Percentiles rank a stretch among this genome's conserved stretches.
Evolutionary conservation across 139 green algal species (phyloP).

Genomic region (Astrephomene gubernaculifera): DNA sequence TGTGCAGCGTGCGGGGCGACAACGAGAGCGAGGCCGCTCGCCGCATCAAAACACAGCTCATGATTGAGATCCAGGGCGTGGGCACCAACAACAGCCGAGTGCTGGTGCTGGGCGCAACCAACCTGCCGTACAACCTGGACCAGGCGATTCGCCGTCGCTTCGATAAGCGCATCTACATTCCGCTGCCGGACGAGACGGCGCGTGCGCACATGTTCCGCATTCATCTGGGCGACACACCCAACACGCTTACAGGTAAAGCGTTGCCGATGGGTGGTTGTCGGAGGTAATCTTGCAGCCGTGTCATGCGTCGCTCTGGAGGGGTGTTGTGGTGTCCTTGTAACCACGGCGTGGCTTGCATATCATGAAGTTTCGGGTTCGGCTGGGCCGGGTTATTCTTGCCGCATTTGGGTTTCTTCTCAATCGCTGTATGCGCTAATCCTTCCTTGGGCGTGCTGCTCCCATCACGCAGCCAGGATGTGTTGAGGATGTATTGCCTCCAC

Average conservation of each 20-base stretch:
- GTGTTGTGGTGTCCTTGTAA: no score
- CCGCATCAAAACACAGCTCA: constrained; percentile 99
- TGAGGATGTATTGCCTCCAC: no score
- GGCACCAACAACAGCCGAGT: constrained; percentile 74
- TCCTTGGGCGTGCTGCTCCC: no score
- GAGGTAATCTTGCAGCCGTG: no score
- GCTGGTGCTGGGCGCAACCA: constrained; percentile 97
- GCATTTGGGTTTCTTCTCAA: no score
- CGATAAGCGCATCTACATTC: constrained; percentile 99
- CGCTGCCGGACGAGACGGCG: constrained; percentile 92
- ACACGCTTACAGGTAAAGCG: constrained; percentile 80
- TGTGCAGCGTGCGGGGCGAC: constrained; percentile 90
- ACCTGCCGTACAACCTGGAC: constrained; percentile 97
- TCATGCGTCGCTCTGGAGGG: no score
- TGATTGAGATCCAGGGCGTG: constrained; percentile 96
- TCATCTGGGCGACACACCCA: constrained; percentile 95
- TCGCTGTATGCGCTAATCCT: no score
- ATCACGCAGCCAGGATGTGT: no score
- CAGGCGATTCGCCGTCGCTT: constrained; percentile 81
- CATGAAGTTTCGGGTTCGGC: no score
- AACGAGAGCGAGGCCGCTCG: constrained; percentile 95
- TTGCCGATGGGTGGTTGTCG: no score
- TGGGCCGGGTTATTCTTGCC: no score
- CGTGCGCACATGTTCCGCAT: constrained; percentile 96
- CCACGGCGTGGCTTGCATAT: no score